phyloP scores from a whole-genome alignment of 83 land plant species.

The Larix sibirica region DNA sequence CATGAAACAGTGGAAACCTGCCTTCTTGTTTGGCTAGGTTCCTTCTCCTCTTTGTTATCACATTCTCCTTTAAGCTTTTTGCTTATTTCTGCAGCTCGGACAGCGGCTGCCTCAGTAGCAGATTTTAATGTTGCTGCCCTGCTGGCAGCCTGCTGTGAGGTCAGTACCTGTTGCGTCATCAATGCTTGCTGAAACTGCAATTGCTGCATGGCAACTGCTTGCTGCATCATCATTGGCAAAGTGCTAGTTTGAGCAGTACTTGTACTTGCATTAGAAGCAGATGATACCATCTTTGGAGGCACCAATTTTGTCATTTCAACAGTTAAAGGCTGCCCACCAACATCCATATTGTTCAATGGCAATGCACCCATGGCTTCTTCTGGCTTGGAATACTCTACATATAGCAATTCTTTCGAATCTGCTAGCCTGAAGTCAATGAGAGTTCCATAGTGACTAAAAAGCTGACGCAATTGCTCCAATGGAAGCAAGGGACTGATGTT shows the following conservation, averaged over 20 bases:
- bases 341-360: slow-evolving; percentile 34
- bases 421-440: slow-evolving; percentile 29
- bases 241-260: neutral
- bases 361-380: slow-evolving; percentile 46
- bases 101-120: slow-evolving; percentile 46
- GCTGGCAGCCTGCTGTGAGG: slow-evolving; percentile 51
- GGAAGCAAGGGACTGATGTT: slow-evolving; percentile 37
- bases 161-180: slow-evolving; percentile 50
- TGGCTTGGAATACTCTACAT: slow-evolving; percentile 40
- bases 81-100: slow-evolving; percentile 51
- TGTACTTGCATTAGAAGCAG: neutral
- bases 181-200: slow-evolving; percentile 58
- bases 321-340: slow-evolving; percentile 23
- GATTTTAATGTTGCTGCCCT: slow-evolving; percentile 53
- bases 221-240: slow-evolving; percentile 53
- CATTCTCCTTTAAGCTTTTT: slow-evolving; percentile 31
- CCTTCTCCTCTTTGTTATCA: slow-evolving; percentile 23
- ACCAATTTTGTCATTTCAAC: slow-evolving; percentile 27
- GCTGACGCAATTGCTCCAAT: slow-evolving; percentile 36
- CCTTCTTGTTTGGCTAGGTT: slow-evolving; percentile 5
- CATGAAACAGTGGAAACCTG: neutral
- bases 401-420: slow-evolving; percentile 34
- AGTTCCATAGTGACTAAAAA: slow-evolving; percentile 44
- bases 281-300: slow-evolving; percentile 8
- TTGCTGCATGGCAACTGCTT: slow-evolving; percentile 56